phyloP scores from a whole-genome alignment of 2,329 filamentous ascomycete genomes.

The Fusarium sp. region DNA sequence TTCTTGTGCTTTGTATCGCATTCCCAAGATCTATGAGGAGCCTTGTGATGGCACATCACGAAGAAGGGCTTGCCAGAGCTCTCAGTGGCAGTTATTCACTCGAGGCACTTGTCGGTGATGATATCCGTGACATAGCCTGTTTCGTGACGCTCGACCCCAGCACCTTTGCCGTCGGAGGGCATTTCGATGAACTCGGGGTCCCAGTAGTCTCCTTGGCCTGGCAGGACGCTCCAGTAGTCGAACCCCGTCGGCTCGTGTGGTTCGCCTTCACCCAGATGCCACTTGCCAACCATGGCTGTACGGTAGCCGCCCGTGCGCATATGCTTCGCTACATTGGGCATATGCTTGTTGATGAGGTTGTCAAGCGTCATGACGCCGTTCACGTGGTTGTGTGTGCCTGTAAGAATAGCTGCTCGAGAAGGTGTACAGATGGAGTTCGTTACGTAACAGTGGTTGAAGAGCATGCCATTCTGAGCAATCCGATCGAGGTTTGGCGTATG shows the following conservation, averaged over 20 bases:
- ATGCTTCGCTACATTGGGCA: slow-evolving; percentile 62
- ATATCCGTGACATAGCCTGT: slow-evolving; percentile 61
- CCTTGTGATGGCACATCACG: slow-evolving; percentile 66
- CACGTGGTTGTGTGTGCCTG: slow-evolving; percentile 62
- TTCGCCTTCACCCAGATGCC: slow-evolving; percentile 61
- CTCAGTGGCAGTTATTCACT: slow-evolving; percentile 47
- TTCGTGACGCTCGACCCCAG: slow-evolving; percentile 30
- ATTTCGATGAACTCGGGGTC: slow-evolving; percentile 60
- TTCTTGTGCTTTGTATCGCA: slow-evolving; percentile 58
- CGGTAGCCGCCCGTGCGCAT: slow-evolving; percentile 57
- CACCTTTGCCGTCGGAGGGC: slow-evolving; percentile 29
- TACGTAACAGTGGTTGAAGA: slow-evolving; percentile 63
- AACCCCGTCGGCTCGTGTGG: slow-evolving; percentile 59
- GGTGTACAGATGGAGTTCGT: slow-evolving; percentile 64
- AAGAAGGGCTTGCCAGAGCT: slow-evolving; percentile 57
- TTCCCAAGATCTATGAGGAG: slow-evolving; percentile 63
- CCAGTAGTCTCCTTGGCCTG: slow-evolving; percentile 62
- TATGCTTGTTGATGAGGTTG: slow-evolving; percentile 55
- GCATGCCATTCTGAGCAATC: slow-evolving; percentile 59
- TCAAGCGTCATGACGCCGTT: slow-evolving; percentile 62
- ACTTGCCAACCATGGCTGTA: slow-evolving; percentile 64
- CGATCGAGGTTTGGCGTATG: slow-evolving; percentile 61
- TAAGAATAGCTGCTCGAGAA: slow-evolving; percentile 59
- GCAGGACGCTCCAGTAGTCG: slow-evolving; percentile 61
- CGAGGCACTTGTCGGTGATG: slow-evolving; percentile 60